phyloP scores from a whole-genome alignment of 495 filamentous ascomycete genomes.

The Ascobolus immersus region DNA sequence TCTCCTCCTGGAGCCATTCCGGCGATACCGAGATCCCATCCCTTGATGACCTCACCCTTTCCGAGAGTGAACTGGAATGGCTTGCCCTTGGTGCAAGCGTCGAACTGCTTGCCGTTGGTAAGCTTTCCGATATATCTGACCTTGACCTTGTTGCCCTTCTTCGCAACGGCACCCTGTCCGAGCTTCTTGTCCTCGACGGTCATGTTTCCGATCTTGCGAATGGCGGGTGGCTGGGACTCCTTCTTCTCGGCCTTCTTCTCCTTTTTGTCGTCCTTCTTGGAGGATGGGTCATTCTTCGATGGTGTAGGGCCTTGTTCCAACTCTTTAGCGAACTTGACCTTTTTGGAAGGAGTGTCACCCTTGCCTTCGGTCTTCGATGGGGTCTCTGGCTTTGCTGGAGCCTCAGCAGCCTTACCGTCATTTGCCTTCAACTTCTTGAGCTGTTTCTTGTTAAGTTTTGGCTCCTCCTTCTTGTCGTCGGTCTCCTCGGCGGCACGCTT shows the following conservation, averaged over 20 bases:
- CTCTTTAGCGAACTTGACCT: constrained; percentile 96
- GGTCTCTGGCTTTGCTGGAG: constrained; percentile 26
- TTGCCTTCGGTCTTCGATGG: constrained; percentile 26
- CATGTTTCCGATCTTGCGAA: constrained; percentile 62
- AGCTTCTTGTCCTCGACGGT: constrained; percentile 87
- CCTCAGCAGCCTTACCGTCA: constrained; percentile 51
- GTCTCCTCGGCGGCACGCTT: constrained; percentile 23
- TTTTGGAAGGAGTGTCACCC: too few relatives aligned
- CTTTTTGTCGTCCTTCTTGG: constrained; percentile 20
- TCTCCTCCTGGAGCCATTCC: constrained; percentile 87
- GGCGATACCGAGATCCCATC: constrained; percentile 81
- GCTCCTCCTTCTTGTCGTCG: constrained; percentile 14
- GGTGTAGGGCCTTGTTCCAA: constrained; percentile 85
- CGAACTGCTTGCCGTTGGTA: constrained; percentile 74
- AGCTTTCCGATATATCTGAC: constrained; percentile 98
- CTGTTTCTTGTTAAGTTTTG: constrained; percentile 80
- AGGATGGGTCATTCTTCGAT: constrained; percentile 21
- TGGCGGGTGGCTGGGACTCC: constrained; percentile 20
- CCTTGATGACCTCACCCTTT: constrained; percentile 87
- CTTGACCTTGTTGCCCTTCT: constrained; percentile 61
- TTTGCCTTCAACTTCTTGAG: constrained; percentile 98
- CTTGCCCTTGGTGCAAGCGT: constrained; percentile 93
- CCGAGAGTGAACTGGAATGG: constrained; percentile 90
- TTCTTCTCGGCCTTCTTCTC: constrained; percentile 28
- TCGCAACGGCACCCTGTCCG: constrained; percentile 53